Evolutionary conservation across 208 protist genomes (phyloP).

Genomic region (Trypanosoma grayi): DNA sequence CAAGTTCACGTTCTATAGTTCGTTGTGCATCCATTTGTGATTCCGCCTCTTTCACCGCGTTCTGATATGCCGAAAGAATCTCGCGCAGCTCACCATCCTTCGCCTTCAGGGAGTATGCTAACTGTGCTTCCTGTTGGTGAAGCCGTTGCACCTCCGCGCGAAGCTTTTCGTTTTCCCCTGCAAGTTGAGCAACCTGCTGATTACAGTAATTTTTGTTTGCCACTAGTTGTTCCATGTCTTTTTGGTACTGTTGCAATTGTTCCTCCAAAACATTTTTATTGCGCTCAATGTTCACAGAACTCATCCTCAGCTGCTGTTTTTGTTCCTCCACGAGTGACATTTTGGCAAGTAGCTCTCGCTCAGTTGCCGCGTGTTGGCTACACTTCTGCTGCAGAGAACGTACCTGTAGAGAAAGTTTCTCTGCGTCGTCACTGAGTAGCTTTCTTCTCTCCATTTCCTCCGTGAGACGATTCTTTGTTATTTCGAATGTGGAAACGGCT

Average conservation of each 20-base stretch:
- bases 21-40: slow-evolving; percentile 43
- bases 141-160: slow-evolving; percentile 51
- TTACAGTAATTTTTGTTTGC: slow-evolving; percentile 72
- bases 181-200: slow-evolving; percentile 59
- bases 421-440: slow-evolving; percentile 43
- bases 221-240: slow-evolving; percentile 71
- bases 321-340: slow-evolving; percentile 44
- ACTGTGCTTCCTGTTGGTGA: slow-evolving; percentile 45
- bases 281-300: slow-evolving; percentile 36
- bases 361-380: slow-evolving; percentile 47
- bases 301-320: slow-evolving; percentile 36
- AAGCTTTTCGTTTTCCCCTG: slow-evolving; percentile 72
- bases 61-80: slow-evolving; percentile 73
- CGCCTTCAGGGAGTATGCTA: slow-evolving; percentile 57
- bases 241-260: slow-evolving; percentile 64
- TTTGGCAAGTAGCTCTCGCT: slow-evolving; percentile 47
- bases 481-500: slow-evolving; percentile 34
- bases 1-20: slow-evolving; percentile 68
- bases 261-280: slow-evolving; percentile 52
- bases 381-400: slow-evolving; percentile 68
- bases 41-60: slow-evolving; percentile 61
- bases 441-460: slow-evolving; percentile 40
- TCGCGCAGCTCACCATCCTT: slow-evolving; percentile 79
- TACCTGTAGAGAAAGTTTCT: slow-evolving; percentile 64
- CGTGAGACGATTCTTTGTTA: slow-evolving; percentile 37